Evolutionary conservation across 139 green algal species (phyloP).

Genomic region (Chlorella sp.): DNA sequence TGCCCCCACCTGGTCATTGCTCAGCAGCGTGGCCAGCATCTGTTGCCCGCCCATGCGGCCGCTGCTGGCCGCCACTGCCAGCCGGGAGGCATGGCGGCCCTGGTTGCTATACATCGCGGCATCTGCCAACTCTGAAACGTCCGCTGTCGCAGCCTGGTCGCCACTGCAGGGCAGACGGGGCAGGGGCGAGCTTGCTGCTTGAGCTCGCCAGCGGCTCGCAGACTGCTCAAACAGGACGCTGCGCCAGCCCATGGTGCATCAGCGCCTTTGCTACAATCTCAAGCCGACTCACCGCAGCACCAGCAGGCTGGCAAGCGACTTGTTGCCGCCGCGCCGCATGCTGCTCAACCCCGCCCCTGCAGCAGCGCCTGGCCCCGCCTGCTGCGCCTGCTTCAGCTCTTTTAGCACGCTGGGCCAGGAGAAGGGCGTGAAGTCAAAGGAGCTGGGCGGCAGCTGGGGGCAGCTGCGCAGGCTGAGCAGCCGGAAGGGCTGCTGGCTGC

Average conservation of each 20-base stretch:
- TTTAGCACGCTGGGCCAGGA: constrained; percentile 69
- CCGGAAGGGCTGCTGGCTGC: constrained; percentile 62
- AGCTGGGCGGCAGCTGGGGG: constrained; percentile 54
- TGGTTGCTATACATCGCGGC: background rate
- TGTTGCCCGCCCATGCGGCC: constrained; percentile 51
- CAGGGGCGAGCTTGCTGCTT: background rate
- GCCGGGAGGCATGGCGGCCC: constrained; percentile 34
- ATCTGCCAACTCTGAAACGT: background rate
- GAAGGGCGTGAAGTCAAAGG: constrained; percentile 78
- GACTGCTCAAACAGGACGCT: background rate
- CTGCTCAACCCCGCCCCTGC: background rate
- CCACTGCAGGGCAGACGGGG: background rate
- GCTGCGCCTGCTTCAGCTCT: constrained; percentile 70
- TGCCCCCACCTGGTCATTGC: constrained; percentile 60
- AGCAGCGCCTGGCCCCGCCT: constrained; percentile 64
- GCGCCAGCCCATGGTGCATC: no score
- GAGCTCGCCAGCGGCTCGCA: no score
- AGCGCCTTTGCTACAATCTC: no score
- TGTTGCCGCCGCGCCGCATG: constrained; percentile 24
- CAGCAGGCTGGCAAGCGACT: constrained; percentile 59
- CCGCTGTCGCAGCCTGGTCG: background rate
- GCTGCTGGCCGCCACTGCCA: constrained; percentile 52
- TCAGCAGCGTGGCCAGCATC: constrained; percentile 68
- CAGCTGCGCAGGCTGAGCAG: constrained; percentile 59
- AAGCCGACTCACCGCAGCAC: constrained; percentile 42